Base-by-base conservation (phyloP, 2,329 filamentous ascomycete genomes). In the Cordyceps militaris region DNA sequence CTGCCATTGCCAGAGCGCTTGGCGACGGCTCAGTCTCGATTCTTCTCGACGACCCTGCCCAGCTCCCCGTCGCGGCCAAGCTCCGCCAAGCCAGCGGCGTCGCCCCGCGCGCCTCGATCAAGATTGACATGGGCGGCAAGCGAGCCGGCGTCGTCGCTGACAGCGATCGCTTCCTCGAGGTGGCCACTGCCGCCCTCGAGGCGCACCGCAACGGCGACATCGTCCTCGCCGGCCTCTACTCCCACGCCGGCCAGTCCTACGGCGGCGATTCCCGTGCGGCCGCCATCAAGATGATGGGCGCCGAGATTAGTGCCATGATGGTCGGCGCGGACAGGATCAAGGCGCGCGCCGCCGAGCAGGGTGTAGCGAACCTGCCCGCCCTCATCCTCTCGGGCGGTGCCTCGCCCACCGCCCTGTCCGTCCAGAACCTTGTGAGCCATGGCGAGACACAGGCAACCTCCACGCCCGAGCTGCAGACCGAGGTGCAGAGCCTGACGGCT, bases 171-270 rank as follows among this genome's bases (percentile, higher is more conserved):
- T 73, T 87, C 40, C 70, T 79, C 0, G 70, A 84, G 2, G 64
- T 68, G 11, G 70, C 75, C 0, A 73, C 79, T n/a, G 66, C 67
- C 2, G 66, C 66, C 2, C 57, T 70, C 21, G 59, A 59, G 3
- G 70, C 70, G 0, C 56, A 68, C 7, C 24, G 56, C 59, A 57
- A 50, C 3, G 73, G 73, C 4, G 54, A 56, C 10, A 68, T 70
- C 59, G 61, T 69, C 21, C 71, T 92, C 6, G 73, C 80, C 3
- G 89, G 89, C 0, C 72, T 92, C 23, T 93, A 93, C 70, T 80
- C 80, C 3, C 89, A 93, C 69, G 85, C 85, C 7, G 87, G 88
- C 1, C 80, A 89, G 63, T 89, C 85, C 21, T 93, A 94, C 67
- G 76, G 63, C 0, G 66, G 69, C 19, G 66, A 68, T n/a, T 65